These are phyloP conservation scores for Hanseniaspora lachancei DNA, from an alignment of 805 yeast species.

Conservation along the genomic window DNA sequence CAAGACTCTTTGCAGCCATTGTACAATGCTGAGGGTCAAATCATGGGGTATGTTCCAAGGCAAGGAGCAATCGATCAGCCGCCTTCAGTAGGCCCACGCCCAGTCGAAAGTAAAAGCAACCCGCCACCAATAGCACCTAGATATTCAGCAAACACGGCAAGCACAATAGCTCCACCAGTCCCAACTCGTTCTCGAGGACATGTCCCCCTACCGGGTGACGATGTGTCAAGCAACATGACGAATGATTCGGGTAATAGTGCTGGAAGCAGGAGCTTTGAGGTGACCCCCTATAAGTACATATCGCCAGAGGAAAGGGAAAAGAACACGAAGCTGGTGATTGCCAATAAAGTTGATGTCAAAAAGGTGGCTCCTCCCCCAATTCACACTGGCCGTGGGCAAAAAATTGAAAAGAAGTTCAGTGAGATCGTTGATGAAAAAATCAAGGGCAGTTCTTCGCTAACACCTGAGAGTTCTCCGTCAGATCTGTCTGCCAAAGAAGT, in stretches of 20 bases:
- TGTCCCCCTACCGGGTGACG: no score
- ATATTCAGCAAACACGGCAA: background rate
- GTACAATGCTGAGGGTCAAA: conserved; percentile 6
- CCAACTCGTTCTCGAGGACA: no score
- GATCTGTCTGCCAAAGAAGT: no score
- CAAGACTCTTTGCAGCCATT: conserved; percentile 13
- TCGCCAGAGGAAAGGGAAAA: conserved; percentile 11
- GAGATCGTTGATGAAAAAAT: conserved; percentile 11
- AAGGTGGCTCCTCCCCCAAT: conserved; percentile 10
- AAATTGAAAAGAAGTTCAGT: background rate
- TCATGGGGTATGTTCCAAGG: conserved; percentile 13
- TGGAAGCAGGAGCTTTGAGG: conserved; percentile 1
- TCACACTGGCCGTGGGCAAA: conserved; percentile 3
- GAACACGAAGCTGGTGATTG: background rate
- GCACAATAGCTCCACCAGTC: background rate
- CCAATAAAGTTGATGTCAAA: conserved; percentile 5
- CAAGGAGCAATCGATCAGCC: conserved; percentile 10
- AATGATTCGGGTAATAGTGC: background rate
- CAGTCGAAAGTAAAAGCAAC: conserved; percentile 2
- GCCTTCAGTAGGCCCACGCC: conserved; percentile 12
- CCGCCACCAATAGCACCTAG: background rate
- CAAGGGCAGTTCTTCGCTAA: background rate
- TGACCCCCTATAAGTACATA: conserved; percentile 6
- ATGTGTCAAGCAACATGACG: background rate
- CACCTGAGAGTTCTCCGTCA: background rate